These are phyloP conservation scores for Petrea volubilis DNA, from an alignment of 257 asterid species.

Conservation along the genomic window DNA sequence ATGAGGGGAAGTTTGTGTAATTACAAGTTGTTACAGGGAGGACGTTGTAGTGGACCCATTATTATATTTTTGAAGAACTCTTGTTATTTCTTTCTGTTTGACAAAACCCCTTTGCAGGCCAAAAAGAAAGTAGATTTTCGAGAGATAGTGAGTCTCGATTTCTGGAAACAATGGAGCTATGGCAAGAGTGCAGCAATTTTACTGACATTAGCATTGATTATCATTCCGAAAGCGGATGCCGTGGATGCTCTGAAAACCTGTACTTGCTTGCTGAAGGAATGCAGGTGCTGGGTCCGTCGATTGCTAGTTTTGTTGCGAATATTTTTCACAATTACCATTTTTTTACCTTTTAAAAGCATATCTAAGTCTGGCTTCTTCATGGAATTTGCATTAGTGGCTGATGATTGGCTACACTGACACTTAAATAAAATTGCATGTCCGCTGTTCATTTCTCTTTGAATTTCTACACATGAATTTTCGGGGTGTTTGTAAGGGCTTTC, in stretches of 20 bases:
- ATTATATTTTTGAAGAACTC: neutral
- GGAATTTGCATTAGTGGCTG: too few relatives aligned
- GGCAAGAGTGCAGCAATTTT: constrained; percentile 53
- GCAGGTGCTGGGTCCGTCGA: constrained; percentile 70
- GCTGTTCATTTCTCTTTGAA: neutral
- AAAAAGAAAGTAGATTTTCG: constrained; percentile 37
- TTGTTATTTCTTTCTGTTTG: constrained; percentile 5
- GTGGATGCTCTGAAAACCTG: constrained; percentile 89
- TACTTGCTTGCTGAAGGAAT: constrained; percentile 83
- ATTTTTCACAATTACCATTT: neutral
- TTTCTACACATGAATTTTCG: neutral
- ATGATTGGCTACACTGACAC: too few relatives aligned
- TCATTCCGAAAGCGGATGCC: constrained; percentile 81
- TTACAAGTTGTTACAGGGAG: too few relatives aligned
- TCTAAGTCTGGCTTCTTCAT: too few relatives aligned
- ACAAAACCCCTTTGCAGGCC: constrained; percentile 37
- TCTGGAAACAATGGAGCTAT: constrained; percentile 63
- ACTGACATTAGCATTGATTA: constrained; percentile 52
- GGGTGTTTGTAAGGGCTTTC: too few relatives aligned
- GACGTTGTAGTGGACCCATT: neutral
- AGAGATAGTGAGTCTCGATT: constrained; percentile 32
- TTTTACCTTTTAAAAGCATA: too few relatives aligned
- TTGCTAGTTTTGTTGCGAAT: neutral
- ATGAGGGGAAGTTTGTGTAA: too few relatives aligned
- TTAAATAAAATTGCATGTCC: too few relatives aligned